Percentiles rank a stretch among this genome's conserved stretches.
phyloP scores from a whole-genome alignment of 345 rosid genomes.

The Anacardium occidentale region DNA sequence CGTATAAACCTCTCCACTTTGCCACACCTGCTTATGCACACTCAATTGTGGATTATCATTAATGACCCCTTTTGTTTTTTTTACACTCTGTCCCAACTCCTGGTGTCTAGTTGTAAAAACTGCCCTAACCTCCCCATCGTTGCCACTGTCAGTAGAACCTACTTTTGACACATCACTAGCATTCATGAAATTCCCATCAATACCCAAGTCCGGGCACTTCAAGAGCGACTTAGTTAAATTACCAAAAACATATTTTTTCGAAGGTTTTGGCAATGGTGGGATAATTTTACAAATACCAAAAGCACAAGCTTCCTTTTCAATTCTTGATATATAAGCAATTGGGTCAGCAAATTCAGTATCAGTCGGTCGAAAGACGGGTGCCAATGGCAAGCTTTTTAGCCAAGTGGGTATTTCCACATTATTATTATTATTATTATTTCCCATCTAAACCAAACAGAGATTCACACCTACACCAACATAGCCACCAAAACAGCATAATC shows the following conservation, averaged over 20 bases:
- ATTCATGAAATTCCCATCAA: slow-evolving; percentile 38
- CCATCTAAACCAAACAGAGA: slow-evolving; percentile 45
- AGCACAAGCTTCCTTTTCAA: slow-evolving; percentile 90
- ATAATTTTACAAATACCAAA: slow-evolving; percentile 95
- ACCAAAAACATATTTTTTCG: slow-evolving; percentile 69
- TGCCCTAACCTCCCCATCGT: slow-evolving; percentile 58
- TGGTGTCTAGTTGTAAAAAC: slow-evolving; percentile 96
- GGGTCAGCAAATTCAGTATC: slow-evolving; percentile 99
- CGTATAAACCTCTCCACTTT: slow-evolving; percentile 90
- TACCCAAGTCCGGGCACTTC: slow-evolving; percentile 72
- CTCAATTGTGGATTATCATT: slow-evolving; percentile 37
- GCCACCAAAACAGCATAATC: slow-evolving; percentile 12
- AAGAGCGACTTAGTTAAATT: slow-evolving; percentile 82
- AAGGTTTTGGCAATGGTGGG: slow-evolving; percentile 94
- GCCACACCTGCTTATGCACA: slow-evolving; percentile 93
- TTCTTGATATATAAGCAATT: slow-evolving; percentile 92
- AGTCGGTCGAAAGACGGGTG: slow-evolving; percentile 90
- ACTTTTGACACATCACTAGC: slow-evolving; percentile 26
- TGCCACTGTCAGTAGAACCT: slow-evolving; percentile 26
- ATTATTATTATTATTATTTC: slow-evolving; percentile 22
- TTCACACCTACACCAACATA: slow-evolving; percentile 12
- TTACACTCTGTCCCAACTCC: slow-evolving; percentile 78
- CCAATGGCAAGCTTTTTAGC: slow-evolving; percentile 82
- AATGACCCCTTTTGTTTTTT: slow-evolving; percentile 48
- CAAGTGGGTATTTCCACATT: slow-evolving; percentile 86